phyloP scores from a whole-genome alignment of 176 grass and related monocot species.

The Puccinellia tenuiflora region DNA sequence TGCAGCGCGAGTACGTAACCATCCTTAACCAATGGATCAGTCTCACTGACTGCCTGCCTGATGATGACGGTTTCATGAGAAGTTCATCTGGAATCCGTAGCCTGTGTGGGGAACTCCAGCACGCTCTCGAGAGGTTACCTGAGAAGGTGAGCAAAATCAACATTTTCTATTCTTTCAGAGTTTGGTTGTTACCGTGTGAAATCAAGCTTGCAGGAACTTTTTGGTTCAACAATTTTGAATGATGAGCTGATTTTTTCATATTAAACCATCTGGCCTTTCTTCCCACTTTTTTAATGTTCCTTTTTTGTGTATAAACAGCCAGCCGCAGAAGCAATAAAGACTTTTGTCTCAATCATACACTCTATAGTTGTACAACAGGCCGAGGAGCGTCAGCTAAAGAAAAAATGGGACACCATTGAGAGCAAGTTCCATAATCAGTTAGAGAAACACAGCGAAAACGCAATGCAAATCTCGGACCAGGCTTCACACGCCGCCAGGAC shows the following conservation, averaged over 20 bases:
- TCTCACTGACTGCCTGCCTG: slow-evolving; percentile 67
- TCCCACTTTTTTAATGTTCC: not conserved
- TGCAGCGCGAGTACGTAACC: slow-evolving; percentile 69
- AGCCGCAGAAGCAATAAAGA: slow-evolving; percentile 83
- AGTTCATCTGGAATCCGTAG: slow-evolving; percentile 51
- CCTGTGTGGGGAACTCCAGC: slow-evolving; percentile 65
- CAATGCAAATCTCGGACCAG: slow-evolving; percentile 27
- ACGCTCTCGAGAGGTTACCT: slow-evolving; percentile 51
- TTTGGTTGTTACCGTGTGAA: slow-evolving; percentile 8
- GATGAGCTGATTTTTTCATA: not conserved
- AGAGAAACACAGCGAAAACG: slow-evolving; percentile 50
- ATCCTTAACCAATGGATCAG: slow-evolving; percentile 82
- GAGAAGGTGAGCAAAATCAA: slow-evolving; percentile 64
- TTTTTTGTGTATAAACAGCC: slow-evolving; percentile 48
- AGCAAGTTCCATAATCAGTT: slow-evolving; percentile 47
- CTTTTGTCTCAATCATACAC: slow-evolving; percentile 68
- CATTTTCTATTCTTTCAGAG: slow-evolving; percentile 11
- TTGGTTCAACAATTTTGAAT: slow-evolving; percentile 10
- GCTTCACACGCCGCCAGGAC: slow-evolving; percentile 22
- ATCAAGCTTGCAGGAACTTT: slow-evolving; percentile 14
- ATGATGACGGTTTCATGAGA: slow-evolving; percentile 52
- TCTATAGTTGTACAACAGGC: slow-evolving; percentile 67
- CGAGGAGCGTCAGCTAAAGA: slow-evolving; percentile 72
- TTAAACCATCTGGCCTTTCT: slow-evolving; percentile 14
- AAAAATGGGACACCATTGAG: slow-evolving; percentile 54